Percentiles rank a stretch among this genome's conserved stretches.
Conservation (phyloP, 306 rosid genomes). For the Vigna radiata region DNA sequence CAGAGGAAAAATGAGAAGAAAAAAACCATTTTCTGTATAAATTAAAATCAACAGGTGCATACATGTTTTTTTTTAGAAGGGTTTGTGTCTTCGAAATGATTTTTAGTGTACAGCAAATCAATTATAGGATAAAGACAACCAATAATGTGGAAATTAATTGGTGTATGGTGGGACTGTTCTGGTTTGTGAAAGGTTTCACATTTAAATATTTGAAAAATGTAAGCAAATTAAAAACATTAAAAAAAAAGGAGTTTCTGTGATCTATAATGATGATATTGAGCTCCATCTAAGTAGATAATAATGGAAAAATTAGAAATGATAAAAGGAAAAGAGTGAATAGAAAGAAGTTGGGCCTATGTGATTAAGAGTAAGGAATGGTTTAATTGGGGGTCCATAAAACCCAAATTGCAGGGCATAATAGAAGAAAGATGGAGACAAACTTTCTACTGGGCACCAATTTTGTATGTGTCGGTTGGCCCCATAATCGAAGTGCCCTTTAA, state of each 20-base stretch:
- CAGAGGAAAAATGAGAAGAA: too few species aligned
- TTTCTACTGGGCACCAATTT: constrained; percentile 22
- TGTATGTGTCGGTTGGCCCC: constrained; percentile 36
- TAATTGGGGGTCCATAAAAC: constrained; percentile 42
- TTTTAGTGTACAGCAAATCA: too few species aligned
- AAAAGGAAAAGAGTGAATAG: background rate
- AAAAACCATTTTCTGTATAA: too few species aligned
- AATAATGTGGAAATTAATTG: background rate
- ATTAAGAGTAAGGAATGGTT: background rate
- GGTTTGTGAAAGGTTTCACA: background rate
- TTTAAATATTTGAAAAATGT: background rate
- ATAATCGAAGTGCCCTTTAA: constrained; percentile 7
- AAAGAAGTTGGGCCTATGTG: constrained; percentile 44
- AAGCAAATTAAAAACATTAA: background rate
- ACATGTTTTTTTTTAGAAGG: too few species aligned
- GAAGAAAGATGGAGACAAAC: constrained; percentile 37
- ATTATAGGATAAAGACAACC: background rate
- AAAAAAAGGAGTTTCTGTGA: background rate
- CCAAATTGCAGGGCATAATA: constrained; percentile 34
- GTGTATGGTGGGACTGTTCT: background rate
- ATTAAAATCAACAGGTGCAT: too few species aligned
- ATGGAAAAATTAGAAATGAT: background rate
- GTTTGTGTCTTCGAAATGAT: too few species aligned
- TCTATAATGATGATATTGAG: background rate
- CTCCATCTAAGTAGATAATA: background rate